phyloP scores from a whole-genome alignment of 495 filamentous ascomycete genomes.

The Barbatosphaeria neglecta region DNA sequence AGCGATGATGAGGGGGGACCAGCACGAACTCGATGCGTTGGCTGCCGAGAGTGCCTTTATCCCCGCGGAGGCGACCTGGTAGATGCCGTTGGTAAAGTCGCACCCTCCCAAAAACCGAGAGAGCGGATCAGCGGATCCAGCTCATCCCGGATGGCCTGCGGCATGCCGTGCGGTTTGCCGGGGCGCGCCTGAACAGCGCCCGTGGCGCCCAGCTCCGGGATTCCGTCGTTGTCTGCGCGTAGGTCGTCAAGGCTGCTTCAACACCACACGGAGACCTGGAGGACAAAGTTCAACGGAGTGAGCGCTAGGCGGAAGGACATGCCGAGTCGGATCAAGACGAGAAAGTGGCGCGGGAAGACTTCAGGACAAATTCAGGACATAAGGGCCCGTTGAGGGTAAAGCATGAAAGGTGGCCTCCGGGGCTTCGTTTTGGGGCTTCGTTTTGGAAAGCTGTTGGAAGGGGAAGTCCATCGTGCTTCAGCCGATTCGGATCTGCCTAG shows the following conservation, averaged over 20 bases:
- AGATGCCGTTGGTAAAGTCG: constrained; percentile 20
- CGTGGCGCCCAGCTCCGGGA: constrained; percentile 21
- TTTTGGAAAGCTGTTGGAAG: too few relatives aligned
- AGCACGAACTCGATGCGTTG: constrained; percentile 14
- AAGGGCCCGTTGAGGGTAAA: too few relatives aligned
- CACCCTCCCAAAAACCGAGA: constrained; percentile 11
- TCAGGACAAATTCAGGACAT: too few relatives aligned
- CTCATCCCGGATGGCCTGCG: constrained; percentile 9
- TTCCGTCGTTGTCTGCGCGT: constrained; percentile 17
- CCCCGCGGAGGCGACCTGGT: constrained; percentile 3
- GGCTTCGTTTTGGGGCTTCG: too few relatives aligned
- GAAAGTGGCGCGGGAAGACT: too few relatives aligned
- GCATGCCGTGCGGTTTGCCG: constrained; percentile 1
- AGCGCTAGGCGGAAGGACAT: too few relatives aligned
- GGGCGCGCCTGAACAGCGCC: constrained; percentile 10
- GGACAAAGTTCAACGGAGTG: too few relatives aligned
- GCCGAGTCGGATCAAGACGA: too few relatives aligned
- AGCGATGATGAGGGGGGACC: constrained; percentile 11
- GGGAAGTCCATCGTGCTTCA: too few relatives aligned
- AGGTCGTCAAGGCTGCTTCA: constrained; percentile 11
- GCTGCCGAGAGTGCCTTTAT: neutral
- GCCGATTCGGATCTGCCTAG: too few relatives aligned
- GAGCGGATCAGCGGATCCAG: constrained; percentile 9
- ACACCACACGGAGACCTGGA: neutral
- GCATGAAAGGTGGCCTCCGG: too few relatives aligned